Conservation (phyloP, 805 yeast genomes). For the Cyberlindnera misumaiensis region DNA sequence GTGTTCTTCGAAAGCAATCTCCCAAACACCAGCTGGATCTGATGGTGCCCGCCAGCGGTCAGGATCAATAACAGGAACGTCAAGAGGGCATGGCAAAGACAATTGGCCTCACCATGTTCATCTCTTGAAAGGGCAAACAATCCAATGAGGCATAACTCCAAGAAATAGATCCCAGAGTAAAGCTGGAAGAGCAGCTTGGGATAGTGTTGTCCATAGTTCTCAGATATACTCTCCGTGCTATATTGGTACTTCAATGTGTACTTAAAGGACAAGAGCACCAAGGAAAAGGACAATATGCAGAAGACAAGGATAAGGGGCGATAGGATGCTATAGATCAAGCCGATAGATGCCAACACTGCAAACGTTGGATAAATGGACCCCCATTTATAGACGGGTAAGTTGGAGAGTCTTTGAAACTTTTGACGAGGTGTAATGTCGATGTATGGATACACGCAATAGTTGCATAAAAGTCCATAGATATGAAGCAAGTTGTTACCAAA, state of each 20-base stretch:
- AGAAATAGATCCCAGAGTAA: slow-evolving; percentile 74
- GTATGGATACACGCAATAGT: slow-evolving; percentile 28
- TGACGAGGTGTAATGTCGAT: slow-evolving; percentile 58
- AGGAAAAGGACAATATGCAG: slow-evolving; percentile 46
- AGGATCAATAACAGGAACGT: slow-evolving; percentile 44
- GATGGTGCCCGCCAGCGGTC: slow-evolving; percentile 54
- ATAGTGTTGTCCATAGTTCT: slow-evolving; percentile 64
- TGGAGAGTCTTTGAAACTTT: slow-evolving; percentile 37
- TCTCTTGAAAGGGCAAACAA: slow-evolving; percentile 58
- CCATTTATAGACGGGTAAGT: slow-evolving; percentile 52
- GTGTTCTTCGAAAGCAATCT: slow-evolving; percentile 27
- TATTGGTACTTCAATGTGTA: slow-evolving; percentile 58
- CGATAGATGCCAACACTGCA: slow-evolving; percentile 72
- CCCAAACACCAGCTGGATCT: slow-evolving; percentile 38
- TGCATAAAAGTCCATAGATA: slow-evolving; percentile 41
- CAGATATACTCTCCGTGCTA: slow-evolving; percentile 44
- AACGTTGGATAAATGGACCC: slow-evolving; percentile 74
- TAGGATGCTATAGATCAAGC: slow-evolving; percentile 69
- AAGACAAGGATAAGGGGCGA: slow-evolving; percentile 72
- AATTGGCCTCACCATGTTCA: slow-evolving; percentile 35
- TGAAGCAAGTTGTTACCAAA: slow-evolving; percentile 68
- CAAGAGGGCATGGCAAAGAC: slow-evolving; percentile 41
- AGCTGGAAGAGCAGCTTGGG: slow-evolving; percentile 71
- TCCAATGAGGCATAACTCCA: slow-evolving; percentile 75
- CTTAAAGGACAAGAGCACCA: slow-evolving; percentile 61